These are phyloP conservation scores for Hygrocybe coccinea DNA, from an alignment of 768 basidiomycete genomes.

Conservation along the genomic window DNA sequence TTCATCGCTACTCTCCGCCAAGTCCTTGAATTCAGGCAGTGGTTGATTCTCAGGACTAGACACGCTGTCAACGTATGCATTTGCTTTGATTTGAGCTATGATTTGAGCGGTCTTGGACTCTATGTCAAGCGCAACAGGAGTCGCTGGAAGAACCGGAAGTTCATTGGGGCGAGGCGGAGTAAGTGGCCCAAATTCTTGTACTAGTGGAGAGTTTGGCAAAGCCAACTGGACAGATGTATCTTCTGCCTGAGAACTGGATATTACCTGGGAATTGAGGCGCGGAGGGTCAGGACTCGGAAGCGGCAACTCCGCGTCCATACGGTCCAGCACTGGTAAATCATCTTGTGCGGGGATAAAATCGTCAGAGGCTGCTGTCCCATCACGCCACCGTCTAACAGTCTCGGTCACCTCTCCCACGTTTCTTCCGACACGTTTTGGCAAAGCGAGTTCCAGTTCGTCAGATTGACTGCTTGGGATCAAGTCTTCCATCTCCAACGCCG, in stretches of 20 bases:
- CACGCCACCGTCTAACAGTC: slow-evolving; percentile 43
- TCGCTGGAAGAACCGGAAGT: slow-evolving; percentile 9
- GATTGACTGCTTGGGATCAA: slow-evolving; percentile 63
- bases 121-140: slow-evolving; percentile 33
- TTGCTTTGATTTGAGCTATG: slow-evolving; percentile 62
- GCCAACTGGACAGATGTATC: no score
- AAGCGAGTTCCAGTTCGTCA: slow-evolving; percentile 53
- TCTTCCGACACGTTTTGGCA: slow-evolving; percentile 22
- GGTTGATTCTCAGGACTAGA: slow-evolving; percentile 43
- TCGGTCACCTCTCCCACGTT: slow-evolving; percentile 30
- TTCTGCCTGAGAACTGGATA: no score
- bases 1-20: slow-evolving; percentile 53
- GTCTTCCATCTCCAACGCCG: slow-evolving; percentile 25
- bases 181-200: not conserved
- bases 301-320: slow-evolving; percentile 16
- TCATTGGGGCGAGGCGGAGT: not conserved
- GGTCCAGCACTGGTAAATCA: slow-evolving; percentile 10
- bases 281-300: no score
- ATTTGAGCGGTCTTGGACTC: slow-evolving; percentile 50
- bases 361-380: slow-evolving; percentile 23
- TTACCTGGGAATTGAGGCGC: no score
- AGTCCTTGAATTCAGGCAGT: slow-evolving; percentile 37
- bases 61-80: slow-evolving; percentile 43
- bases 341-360: slow-evolving; percentile 6
- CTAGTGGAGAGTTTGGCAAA: not conserved